phyloP scores from a whole-genome alignment of 164 flowering plant genomes.

The Stephania japonica region DNA sequence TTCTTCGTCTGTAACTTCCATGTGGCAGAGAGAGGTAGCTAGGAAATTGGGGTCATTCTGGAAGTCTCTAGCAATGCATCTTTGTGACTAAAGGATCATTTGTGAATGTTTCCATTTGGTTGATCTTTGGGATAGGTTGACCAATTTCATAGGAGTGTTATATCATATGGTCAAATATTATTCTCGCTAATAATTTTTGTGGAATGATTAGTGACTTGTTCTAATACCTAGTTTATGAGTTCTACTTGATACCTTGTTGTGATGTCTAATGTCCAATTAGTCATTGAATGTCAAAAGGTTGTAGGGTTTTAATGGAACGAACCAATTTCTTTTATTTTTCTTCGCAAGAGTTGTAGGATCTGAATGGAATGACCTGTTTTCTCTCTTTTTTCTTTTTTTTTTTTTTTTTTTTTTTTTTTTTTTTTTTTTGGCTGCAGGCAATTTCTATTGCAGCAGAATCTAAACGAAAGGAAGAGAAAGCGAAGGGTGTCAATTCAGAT shows the following conservation, averaged over 20 bases:
- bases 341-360: conserved; percentile 78
- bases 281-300: neutral
- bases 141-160: neutral
- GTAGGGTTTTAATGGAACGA: neutral
- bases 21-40: too few species aligned
- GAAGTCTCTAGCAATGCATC: neutral
- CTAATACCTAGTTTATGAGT: neutral
- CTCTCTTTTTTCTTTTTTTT: too few species aligned
- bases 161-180: neutral
- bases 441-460: conserved; percentile 75
- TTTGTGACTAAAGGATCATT: neutral
- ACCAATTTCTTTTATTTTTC: neutral
- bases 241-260: neutral
- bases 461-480: conserved; percentile 91
- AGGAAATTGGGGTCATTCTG: neutral
- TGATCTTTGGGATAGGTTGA: neutral
- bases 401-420: conserved; percentile 1
- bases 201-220: neutral
- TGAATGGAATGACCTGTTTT: conserved; percentile 58
- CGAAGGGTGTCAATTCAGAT: conserved; percentile 80
- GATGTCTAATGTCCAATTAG: neutral
- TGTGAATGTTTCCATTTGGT: neutral
- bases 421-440: conserved; percentile 40
- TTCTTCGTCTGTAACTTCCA: too few species aligned
- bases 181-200: neutral